Evolutionary conservation across 2,329 filamentous ascomycete species (phyloP), one percentile per base, ranked within the genome.

Genomic region (Chaetomium globosum): DNA sequence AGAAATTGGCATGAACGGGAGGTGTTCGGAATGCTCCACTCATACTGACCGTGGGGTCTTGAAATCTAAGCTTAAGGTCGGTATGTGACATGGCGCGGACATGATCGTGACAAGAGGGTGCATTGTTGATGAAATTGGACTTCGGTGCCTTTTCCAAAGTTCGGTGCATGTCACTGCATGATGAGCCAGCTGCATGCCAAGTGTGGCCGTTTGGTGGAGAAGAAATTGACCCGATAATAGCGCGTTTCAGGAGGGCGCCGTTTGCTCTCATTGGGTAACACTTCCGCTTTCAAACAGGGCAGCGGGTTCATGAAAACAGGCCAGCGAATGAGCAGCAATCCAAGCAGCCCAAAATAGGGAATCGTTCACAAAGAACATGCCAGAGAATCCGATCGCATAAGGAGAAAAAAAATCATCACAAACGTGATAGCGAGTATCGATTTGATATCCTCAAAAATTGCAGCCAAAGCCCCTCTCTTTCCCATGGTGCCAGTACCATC

Each of bases 161-260:
- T 56, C 33, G 33, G n/a, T 56, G 52, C 28, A 62, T 56, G 52
- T 56, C 33, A 21, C 19, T 56, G 52, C 28, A 62, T 56, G 52
- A 52, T 5, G 19, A 23, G 28, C 19, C 33, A 51, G 33, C 43
- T 59, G 33, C 62, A 59, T 49, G 59, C 58, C 53, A 58, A 61
- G 57, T 7, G 33, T 28, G 28, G 12, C 10, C 31, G 46, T 30
- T n/a, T 5, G 59, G 31, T 51, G 59, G 52, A 49, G 57, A 55
- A 52, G 43, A 60, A 31, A 21, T 58, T 49, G 21, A 9, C 39
- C 21, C 28, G 23, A 26, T 49, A 10, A 19, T 66, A 58, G 65
- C 61, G 65, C 52, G 65, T 66, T 66, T 66, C 65, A 66, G 65
- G n/a, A 66, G 21, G 36, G 19, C 52, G 56, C 60, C 8, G 31